These are phyloP conservation scores for Macrophomina phaseolina DNA, from an alignment of 2,329 filamentous ascomycete species.

Conservation along the genomic window DNA sequence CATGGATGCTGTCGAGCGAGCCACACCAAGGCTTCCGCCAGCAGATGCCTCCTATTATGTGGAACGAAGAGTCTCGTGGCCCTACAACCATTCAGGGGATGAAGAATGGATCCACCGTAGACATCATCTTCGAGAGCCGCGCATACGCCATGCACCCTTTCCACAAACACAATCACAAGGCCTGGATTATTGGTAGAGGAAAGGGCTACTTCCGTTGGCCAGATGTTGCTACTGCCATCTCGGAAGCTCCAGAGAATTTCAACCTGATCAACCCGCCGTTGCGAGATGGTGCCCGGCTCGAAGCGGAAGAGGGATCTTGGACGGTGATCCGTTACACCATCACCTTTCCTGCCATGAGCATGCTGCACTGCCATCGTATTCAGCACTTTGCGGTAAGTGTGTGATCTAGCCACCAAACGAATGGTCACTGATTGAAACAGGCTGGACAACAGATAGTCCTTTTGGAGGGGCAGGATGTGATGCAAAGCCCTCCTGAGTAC, in stretches of 20 bases:
- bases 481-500: slow-evolving; percentile 30
- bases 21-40: slow-evolving; percentile 32
- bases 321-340: slow-evolving; percentile 31
- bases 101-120: slow-evolving; percentile 41
- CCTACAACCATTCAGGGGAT: slow-evolving; percentile 47
- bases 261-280: slow-evolving; percentile 63
- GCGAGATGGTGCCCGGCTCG: slow-evolving; percentile 51
- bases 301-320: slow-evolving; percentile 30
- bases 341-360: slow-evolving; percentile 31
- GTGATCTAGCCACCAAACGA: neutral
- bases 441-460: slow-evolving; percentile 32
- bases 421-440: neutral
- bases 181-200: slow-evolving; percentile 62
- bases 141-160: slow-evolving; percentile 63
- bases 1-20: slow-evolving; percentile 30
- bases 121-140: slow-evolving; percentile 37
- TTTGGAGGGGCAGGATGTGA: slow-evolving; percentile 31
- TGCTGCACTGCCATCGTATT: slow-evolving; percentile 31
- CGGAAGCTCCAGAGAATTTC: slow-evolving; percentile 55
- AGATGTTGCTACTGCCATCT: slow-evolving; percentile 59
- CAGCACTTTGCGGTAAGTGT: slow-evolving; percentile 26
- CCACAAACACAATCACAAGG: slow-evolving; percentile 69
- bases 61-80: slow-evolving; percentile 31
- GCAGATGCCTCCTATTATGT: slow-evolving; percentile 31
- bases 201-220: slow-evolving; percentile 55